Conservation (phyloP, 768 basidiomycete species). For the Suillus occidentalis region DNA sequence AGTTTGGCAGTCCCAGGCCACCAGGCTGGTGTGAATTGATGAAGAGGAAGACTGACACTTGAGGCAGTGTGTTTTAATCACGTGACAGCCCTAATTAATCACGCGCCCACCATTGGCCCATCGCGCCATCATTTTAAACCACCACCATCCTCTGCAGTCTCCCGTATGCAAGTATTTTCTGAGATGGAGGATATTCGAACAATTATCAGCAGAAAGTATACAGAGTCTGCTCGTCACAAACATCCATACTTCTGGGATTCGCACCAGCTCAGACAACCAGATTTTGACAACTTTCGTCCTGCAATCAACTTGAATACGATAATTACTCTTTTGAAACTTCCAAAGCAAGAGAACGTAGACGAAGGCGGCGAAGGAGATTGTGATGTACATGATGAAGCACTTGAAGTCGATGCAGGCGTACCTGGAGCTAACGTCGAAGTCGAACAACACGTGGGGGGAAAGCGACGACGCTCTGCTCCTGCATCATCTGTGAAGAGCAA, state of each 20-base stretch:
- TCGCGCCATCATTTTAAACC: neutral
- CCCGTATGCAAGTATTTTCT: neutral
- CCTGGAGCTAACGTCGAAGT: neutral
- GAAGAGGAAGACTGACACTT: too few relatives aligned
- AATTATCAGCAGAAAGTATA: slow-evolving; percentile 19
- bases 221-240: slow-evolving; percentile 29
- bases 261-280: slow-evolving; percentile 11
- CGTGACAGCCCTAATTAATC: neutral
- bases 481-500: slow-evolving; percentile 16
- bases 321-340: slow-evolving; percentile 20
- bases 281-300: slow-evolving; percentile 24
- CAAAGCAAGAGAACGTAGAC: neutral
- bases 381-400: neutral
- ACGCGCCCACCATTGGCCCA: neutral
- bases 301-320: slow-evolving; percentile 30
- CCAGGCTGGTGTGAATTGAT: too few relatives aligned
- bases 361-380: neutral
- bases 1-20: too few relatives aligned
- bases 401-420: slow-evolving; percentile 2
- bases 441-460: slow-evolving; percentile 7
- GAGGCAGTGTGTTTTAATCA: neutral
- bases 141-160: slow-evolving; percentile 1
- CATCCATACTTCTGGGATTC: slow-evolving; percentile 26
- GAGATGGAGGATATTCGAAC: slow-evolving; percentile 8
- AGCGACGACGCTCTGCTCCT: slow-evolving; percentile 20